phyloP scores from a whole-genome alignment of 1,139 yeast species.

The Pneumocystis carinii region DNA sequence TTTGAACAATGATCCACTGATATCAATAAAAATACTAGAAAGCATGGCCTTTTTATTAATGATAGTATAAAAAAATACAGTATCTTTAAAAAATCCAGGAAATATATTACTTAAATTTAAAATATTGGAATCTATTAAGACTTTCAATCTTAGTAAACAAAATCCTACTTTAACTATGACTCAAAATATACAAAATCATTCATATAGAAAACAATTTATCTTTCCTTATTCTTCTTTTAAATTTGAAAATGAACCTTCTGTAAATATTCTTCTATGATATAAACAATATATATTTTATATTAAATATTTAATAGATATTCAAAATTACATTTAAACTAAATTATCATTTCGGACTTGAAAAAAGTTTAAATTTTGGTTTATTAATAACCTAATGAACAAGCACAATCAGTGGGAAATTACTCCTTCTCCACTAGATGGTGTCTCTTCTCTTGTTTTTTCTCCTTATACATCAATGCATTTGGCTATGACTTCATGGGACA shows the following conservation, averaged over 20 bases:
- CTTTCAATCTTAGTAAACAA: not conserved
- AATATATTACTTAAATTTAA: not conserved
- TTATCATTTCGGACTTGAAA: not conserved
- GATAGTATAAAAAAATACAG: not conserved
- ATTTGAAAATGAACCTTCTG: not conserved
- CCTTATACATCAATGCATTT: slow-evolving; percentile 13
- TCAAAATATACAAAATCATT: not conserved
- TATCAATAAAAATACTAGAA: not conserved
- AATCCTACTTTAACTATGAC: not conserved
- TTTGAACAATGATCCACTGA: not conserved
- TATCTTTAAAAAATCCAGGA: not conserved
- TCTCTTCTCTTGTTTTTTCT: slow-evolving; percentile 11
- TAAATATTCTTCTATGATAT: not conserved
- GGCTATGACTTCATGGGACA: slow-evolving; percentile 28
- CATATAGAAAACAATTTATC: not conserved
- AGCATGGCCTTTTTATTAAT: not conserved
- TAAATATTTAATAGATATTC: not conserved
- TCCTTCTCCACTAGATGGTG: slow-evolving; percentile 7
- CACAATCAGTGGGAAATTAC: not conserved
- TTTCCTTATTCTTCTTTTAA: no score
- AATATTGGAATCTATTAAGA: not conserved
- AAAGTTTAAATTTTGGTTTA: not conserved
- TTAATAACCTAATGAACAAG: not conserved
- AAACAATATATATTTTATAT: not conserved
- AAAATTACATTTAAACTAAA: not conserved